Base-by-base conservation (phyloP, 345 rosid genomes). In the Passiflora organensis region DNA sequence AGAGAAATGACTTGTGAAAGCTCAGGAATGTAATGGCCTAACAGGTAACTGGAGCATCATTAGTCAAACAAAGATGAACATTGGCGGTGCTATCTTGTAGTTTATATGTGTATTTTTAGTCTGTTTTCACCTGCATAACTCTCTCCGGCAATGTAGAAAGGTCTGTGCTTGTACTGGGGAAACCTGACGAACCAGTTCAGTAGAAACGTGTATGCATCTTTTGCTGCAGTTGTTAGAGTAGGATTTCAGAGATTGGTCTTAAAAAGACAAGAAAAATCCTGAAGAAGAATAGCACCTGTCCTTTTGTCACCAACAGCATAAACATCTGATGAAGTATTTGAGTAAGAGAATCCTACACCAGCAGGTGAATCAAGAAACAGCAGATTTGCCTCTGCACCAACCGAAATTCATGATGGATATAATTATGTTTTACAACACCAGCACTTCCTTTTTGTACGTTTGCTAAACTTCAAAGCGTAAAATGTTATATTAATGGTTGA, bases 101-200 rank as follows among this genome's bases (percentile, higher is more conserved):
- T n/a, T n/a, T n/a, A n/a, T n/a, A n/a, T n/a, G n/a, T n/a, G n/a
- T n/a, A n/a, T n/a, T n/a, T n/a, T n/a, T n/a, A n/a, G n/a, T n/a
- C n/a, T n/a, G n/a, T n/a, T n/a, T 79, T n/a, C 43, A 41, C 96
- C 97, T 62, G 91, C 96, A 18, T 91, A 85, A 87, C 96, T 91
- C 73, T 91, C 97, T 58, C 97, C 97, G 48, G 96, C 95, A 39
- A 91, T 73, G 68, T 78, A 91, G 57, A 91, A 85, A 13, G 83
- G 76, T 56, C 95, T 70, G 32, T 68, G 77, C 61, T 75, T 85
- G 75, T 87, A 87, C 20, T 73, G 79, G 32, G 91, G 87, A 60
- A 83, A 87, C 65, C 95, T 83, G 71, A 71, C 60, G 17, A 87
- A 23, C 96, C 97, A 91, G 55, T 72, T 79, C 5, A 77, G 22